phyloP scores from a whole-genome alignment of 2,329 filamentous ascomycete genomes.

The Fusarium sp. region DNA sequence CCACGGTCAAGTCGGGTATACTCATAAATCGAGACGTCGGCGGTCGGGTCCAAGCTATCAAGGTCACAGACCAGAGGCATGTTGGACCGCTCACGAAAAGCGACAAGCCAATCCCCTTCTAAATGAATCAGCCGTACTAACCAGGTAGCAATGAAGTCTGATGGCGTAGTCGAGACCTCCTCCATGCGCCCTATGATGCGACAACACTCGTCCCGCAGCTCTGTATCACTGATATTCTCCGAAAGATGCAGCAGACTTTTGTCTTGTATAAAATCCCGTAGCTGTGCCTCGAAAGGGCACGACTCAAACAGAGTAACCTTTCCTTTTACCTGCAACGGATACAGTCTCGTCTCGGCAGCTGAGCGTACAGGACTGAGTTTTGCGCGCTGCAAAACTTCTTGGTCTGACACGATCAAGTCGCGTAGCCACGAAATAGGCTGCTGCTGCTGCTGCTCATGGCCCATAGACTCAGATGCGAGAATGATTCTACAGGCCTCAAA shows the following conservation, averaged over 20 bases:
- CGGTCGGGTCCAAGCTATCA: not conserved
- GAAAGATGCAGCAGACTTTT: constrained; percentile 7
- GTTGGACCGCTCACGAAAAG: constrained; percentile 22
- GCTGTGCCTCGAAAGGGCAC: constrained; percentile 45
- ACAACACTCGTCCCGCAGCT: constrained; percentile 36
- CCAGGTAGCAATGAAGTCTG: constrained; percentile 43
- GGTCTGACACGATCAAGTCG: constrained; percentile 30
- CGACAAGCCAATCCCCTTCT: constrained; percentile 25
- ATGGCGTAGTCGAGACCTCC: constrained; percentile 30
- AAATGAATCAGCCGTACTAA: constrained; percentile 36
- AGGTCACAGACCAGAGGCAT: not conserved
- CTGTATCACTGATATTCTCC: not conserved
- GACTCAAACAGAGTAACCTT: constrained; percentile 45
- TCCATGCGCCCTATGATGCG: constrained; percentile 33
- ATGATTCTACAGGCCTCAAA: constrained; percentile 34
- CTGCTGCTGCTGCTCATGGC: constrained; percentile 12
- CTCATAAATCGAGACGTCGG: constrained; percentile 22
- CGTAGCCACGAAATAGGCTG: constrained; percentile 29
- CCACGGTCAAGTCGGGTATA: constrained; percentile 36
- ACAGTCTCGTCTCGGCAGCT: constrained; percentile 40
- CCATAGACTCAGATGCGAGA: constrained; percentile 24
- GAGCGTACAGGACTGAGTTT: constrained; percentile 43
- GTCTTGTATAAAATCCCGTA: constrained; percentile 27
- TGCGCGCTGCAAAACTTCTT: constrained; percentile 33
- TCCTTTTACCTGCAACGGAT: constrained; percentile 43